Evolutionary conservation across 2,329 filamentous ascomycete genomes (phyloP), one percentile per base, ranked within the genome.

Genomic region (Pseudogymnoascus sp.): DNA sequence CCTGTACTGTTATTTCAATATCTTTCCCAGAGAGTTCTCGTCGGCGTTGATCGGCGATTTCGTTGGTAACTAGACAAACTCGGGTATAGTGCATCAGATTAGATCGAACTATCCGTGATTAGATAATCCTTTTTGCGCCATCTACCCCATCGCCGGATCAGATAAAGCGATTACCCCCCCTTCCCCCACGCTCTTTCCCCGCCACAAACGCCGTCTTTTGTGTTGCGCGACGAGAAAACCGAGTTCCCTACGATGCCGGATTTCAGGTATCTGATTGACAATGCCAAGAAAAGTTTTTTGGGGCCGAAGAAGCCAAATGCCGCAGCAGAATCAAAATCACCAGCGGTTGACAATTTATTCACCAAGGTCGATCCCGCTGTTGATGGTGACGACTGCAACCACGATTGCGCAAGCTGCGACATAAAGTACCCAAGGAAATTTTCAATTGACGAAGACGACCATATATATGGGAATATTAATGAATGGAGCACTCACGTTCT

Each of bases 401-500:
- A 84, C 71, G 92, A 97, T 74, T 99, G 92, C 76, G 82, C 84
- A 21, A 84, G 78, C 64, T 97, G 94, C 77, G 82, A 84, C 12
- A 79, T 92, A 65, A 81, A 84, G 62, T 95, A 92, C 71, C 92
- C 92, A 35, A 77, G 77, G 62, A 74, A 74, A 34, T 87, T 86
- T 74, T 84, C 85, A 69, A 83, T 96, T 60, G 88, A 97, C 61
- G 82, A 87, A 71, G 76, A 79, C 5, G 90, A 96, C 70, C 77
- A 85, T 67, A 75, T 99, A 56, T 97, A 95, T 70, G 94, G 92
- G 0, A 79, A 88, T 61, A 82, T 96, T 63, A 89, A 90, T 69
- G 90, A 85, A 34, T 97, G 90, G 88, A 86, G 83, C 68, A 94
- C 91, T 18, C 94, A 99, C 74, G 71, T 96, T 63, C 77, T 99